phyloP scores from a whole-genome alignment of 176 grass and related monocot genomes.

The Microstegium vimineum region DNA sequence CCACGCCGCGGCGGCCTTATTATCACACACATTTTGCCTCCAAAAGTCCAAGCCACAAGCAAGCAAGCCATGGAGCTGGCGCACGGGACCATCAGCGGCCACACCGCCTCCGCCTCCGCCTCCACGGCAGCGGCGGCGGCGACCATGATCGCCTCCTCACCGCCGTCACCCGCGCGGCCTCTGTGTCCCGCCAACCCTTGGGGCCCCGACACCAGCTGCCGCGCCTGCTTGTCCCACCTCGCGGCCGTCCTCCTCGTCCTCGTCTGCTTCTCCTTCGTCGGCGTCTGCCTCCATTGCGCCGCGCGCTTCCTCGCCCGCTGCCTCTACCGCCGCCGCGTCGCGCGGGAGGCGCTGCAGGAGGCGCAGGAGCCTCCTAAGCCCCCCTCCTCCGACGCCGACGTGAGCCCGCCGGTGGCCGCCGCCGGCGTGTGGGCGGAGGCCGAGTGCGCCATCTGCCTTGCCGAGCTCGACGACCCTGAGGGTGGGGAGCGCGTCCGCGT shows the following conservation, averaged over 20 bases:
- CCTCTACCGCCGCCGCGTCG: background rate
- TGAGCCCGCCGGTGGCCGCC: background rate
- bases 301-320: background rate
- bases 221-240: too few species aligned
- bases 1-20: background rate
- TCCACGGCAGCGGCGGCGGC: background rate
- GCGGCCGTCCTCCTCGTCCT: background rate
- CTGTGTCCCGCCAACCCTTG: background rate
- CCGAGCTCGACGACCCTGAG: background rate
- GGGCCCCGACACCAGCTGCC: too few species aligned
- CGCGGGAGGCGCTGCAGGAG: background rate
- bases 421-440: background rate
- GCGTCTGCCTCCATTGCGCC: background rate
- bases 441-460: background rate
- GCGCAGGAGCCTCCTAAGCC: background rate
- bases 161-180: background rate
- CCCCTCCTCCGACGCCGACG: background rate
- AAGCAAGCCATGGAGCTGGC: background rate
- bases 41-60: background rate
- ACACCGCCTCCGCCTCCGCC: background rate
- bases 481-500: background rate
- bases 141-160: background rate
- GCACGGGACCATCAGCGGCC: background rate
- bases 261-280: background rate
- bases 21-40: background rate